These are phyloP conservation scores for Nicotiana obtusifolia DNA, from an alignment of 257 asterid species.

Conservation along the genomic window DNA sequence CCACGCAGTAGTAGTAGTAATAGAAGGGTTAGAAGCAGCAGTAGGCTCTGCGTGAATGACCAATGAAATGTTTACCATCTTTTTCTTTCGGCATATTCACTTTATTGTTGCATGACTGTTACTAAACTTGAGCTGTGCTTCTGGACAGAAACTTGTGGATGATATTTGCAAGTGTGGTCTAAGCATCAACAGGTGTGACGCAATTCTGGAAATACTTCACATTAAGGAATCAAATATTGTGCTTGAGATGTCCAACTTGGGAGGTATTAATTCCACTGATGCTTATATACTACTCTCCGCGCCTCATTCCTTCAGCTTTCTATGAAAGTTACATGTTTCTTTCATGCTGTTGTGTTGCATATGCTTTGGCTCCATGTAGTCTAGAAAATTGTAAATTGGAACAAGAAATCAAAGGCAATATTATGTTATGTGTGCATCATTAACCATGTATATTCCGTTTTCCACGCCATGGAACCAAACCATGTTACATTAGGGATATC, in stretches of 20 bases:
- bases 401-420: neutral
- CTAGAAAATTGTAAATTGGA: neutral
- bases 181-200: neutral
- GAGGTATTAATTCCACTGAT: constrained; percentile 34
- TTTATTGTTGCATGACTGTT: neutral
- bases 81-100: neutral
- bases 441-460: neutral
- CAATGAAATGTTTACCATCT: neutral
- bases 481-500: neutral
- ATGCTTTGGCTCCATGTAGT: neutral
- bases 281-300: neutral
- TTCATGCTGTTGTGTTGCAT: neutral
- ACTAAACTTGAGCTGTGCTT: constrained; percentile 7
- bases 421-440: neutral
- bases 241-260: constrained; percentile 24
- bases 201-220: constrained; percentile 18
- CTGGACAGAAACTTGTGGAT: constrained; percentile 34
- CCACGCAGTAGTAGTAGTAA: neutral
- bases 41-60: neutral
- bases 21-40: neutral
- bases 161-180: constrained; percentile 21
- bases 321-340: neutral
- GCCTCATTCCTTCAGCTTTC: neutral
- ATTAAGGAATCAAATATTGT: neutral
- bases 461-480: neutral